Conservation (phyloP, 768 basidiomycete genomes). For the Pholiota molesta region DNA sequence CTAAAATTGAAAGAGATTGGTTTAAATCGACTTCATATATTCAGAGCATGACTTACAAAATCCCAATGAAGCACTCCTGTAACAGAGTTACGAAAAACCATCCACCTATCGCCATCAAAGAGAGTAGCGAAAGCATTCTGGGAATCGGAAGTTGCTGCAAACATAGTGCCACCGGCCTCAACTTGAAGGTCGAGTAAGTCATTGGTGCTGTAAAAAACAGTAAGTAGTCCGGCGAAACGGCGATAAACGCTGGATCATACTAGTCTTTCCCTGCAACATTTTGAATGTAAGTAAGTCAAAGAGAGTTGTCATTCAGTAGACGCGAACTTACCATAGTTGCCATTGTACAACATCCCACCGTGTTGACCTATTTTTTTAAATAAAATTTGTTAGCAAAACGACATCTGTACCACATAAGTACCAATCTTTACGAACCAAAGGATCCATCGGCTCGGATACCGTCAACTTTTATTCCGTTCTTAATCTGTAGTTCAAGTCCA, state of each 20-base stretch:
- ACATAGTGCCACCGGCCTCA: slow-evolving; percentile 61
- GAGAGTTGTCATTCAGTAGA: neutral
- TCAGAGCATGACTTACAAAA: slow-evolving; percentile 48
- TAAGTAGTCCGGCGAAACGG: neutral
- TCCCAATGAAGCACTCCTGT: slow-evolving; percentile 72
- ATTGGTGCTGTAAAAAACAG: slow-evolving; percentile 46
- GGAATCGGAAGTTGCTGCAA: slow-evolving; percentile 45
- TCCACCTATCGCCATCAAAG: slow-evolving; percentile 66
- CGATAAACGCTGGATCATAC: slow-evolving; percentile 26
- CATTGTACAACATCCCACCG: slow-evolving; percentile 67
- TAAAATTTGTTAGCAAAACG: neutral
- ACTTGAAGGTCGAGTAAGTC: slow-evolving; percentile 65
- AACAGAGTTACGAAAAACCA: slow-evolving; percentile 62
- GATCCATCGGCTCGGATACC: slow-evolving; percentile 61
- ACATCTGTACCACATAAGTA: neutral
- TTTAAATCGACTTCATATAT: slow-evolving; percentile 4
- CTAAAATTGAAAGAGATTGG: slow-evolving; percentile 32
- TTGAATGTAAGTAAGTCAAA: neutral
- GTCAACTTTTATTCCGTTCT: slow-evolving; percentile 52
- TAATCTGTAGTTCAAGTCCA: slow-evolving; percentile 55
- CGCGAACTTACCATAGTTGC: slow-evolving; percentile 59
- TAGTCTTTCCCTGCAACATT: slow-evolving; percentile 43
- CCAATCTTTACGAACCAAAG: slow-evolving; percentile 36
- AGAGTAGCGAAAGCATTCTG: slow-evolving; percentile 55
- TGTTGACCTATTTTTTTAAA: slow-evolving; percentile 48